These are phyloP conservation scores for Mucor irregularis DNA, from an alignment of 371 early-diverging fungal species.

Conservation along the genomic window DNA sequence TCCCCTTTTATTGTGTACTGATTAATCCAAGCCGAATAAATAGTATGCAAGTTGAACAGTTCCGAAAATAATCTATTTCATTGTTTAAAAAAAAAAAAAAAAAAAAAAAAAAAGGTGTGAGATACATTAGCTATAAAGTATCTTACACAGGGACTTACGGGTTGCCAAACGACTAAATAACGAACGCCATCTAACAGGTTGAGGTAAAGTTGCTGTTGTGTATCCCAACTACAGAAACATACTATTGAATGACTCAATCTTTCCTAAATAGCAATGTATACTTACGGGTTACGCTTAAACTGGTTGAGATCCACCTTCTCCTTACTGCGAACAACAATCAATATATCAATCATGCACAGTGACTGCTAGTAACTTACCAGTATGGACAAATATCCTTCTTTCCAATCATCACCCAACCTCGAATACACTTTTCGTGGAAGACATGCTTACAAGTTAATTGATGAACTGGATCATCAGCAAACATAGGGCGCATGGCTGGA, in stretches of 20 bases:
- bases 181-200: slow-evolving; percentile 81
- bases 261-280: too few relatives aligned
- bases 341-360: not conserved
- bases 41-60: slow-evolving; percentile 49
- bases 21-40: slow-evolving; percentile 39
- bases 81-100: not conserved
- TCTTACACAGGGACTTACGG: slow-evolving; percentile 50
- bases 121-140: not conserved
- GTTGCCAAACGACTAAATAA: slow-evolving; percentile 84
- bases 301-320: slow-evolving; percentile 83
- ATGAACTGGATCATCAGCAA: slow-evolving; percentile 57
- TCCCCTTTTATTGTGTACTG: not conserved
- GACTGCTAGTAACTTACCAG: slow-evolving; percentile 51
- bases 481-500: slow-evolving; percentile 26
- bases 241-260: too few relatives aligned
- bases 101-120: too few relatives aligned
- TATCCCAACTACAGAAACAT: slow-evolving; percentile 58
- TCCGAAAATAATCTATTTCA: slow-evolving; percentile 46
- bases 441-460: slow-evolving; percentile 77
- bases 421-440: slow-evolving; percentile 91
- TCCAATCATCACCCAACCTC: slow-evolving; percentile 94
- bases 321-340: slow-evolving; percentile 48
- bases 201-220: slow-evolving; percentile 74
- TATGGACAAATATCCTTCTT: slow-evolving; percentile 96
- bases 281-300: slow-evolving; percentile 78